Conservation (phyloP, 2,329 filamentous ascomycete genomes). For the Penicillium olsonii region DNA sequence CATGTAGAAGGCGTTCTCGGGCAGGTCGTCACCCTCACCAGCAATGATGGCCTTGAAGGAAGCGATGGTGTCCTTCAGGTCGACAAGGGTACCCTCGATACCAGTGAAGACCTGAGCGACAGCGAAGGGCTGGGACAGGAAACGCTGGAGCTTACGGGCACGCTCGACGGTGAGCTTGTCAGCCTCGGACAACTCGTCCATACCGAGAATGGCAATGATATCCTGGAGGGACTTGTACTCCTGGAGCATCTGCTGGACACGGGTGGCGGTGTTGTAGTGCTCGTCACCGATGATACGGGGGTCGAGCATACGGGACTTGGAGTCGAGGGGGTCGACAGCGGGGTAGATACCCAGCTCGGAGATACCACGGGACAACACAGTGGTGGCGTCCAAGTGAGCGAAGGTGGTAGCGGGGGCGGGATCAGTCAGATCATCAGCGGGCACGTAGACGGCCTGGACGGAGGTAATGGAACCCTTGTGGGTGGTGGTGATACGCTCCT, state of each 20-base stretch:
- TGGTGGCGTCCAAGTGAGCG: slow-evolving; percentile 99
- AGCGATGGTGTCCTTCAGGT: slow-evolving; percentile 96
- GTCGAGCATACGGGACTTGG: slow-evolving; percentile 99
- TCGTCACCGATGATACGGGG: slow-evolving; percentile 97
- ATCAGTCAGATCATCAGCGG: slow-evolving; percentile 99
- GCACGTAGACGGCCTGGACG: slow-evolving; percentile 99
- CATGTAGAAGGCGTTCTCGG: slow-evolving; percentile 96
- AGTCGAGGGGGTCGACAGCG: slow-evolving; percentile 98
- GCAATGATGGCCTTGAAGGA: slow-evolving; percentile 97
- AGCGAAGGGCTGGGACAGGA: slow-evolving; percentile 99
- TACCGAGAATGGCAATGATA: slow-evolving; percentile 99
- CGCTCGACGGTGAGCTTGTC: slow-evolving; percentile 99
- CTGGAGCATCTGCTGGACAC: slow-evolving; percentile 98
- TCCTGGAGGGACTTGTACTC: slow-evolving; percentile 99
- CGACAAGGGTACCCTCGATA: slow-evolving; percentile 96
- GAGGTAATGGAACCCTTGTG: slow-evolving; percentile 99
- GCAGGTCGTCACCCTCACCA: slow-evolving; percentile 93
- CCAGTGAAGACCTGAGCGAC: slow-evolving; percentile 70
- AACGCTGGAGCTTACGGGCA: slow-evolving; percentile 99
- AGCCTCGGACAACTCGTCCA: slow-evolving; percentile 98
- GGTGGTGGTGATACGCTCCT: slow-evolving; percentile 99
- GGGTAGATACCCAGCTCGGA: slow-evolving; percentile 99
- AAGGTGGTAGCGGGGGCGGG: slow-evolving; percentile 99
- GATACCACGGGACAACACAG: slow-evolving; percentile 99
- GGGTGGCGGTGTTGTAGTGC: slow-evolving; percentile 92